phyloP scores from a whole-genome alignment of 2,329 filamentous ascomycete species.

The Pseudocercospora musae region DNA sequence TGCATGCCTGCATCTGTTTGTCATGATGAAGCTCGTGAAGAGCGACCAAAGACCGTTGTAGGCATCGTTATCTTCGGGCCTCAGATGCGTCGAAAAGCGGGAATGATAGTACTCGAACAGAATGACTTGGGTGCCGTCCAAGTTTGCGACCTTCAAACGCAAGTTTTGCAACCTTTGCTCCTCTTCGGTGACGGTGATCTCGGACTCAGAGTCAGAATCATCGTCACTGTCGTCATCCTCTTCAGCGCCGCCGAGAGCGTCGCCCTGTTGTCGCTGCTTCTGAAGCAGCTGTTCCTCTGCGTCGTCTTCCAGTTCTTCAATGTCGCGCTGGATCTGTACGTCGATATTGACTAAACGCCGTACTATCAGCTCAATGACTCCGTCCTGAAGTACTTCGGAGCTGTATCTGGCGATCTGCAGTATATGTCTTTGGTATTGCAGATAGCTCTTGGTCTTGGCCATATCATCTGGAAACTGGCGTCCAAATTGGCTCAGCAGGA shows the following conservation, averaged over 20 bases:
- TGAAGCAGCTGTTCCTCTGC: constrained; percentile 70
- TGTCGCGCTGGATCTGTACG: constrained; percentile 87
- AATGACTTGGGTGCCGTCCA: constrained; percentile 84
- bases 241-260: constrained; percentile 41
- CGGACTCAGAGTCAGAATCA: constrained; percentile 65
- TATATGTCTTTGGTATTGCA: constrained; percentile 84
- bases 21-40: constrained; percentile 83
- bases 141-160: constrained; percentile 80
- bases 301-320: constrained; percentile 90
- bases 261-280: constrained; percentile 49
- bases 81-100: constrained; percentile 61
- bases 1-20: constrained; percentile 85
- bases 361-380: constrained; percentile 78
- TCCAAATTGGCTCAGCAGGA: constrained; percentile 55
- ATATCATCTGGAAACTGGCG: constrained; percentile 41
- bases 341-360: constrained; percentile 90
- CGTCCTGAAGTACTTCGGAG: constrained; percentile 66
- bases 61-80: constrained; percentile 63
- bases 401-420: constrained; percentile 74
- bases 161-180: constrained; percentile 64
- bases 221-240: constrained; percentile 60
- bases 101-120: constrained; percentile 81
- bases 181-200: constrained; percentile 57
- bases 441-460: constrained; percentile 73
- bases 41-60: constrained; percentile 79